A percentile compares a stretch with the other conserved stretches of the same genome.
phyloP scores from a whole-genome alignment of 805 yeast genomes.

The Wickerhamomyces queroliae region DNA sequence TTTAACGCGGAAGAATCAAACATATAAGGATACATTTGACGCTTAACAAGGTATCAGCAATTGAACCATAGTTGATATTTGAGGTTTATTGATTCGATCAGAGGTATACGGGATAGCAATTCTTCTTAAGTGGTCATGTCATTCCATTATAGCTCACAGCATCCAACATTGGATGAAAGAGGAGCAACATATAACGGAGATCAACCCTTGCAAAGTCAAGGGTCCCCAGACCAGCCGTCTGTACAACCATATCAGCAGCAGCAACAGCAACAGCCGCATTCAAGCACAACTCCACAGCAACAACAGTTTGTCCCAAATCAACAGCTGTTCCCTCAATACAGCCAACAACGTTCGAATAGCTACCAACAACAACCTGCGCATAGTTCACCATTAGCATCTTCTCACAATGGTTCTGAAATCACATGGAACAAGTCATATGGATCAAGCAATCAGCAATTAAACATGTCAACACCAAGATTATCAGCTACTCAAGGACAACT shows the following conservation, averaged over 20 bases:
- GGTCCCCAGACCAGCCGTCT: neutral
- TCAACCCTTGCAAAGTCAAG: neutral
- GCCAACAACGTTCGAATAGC: neutral
- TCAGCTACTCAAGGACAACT: neutral
- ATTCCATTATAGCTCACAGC: conserved; percentile 2
- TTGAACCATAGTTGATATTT: too few relatives aligned
- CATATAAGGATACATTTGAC: too few relatives aligned
- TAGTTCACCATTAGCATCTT: neutral
- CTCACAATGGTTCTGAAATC: conserved; percentile 7
- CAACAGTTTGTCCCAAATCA: conserved; percentile 1
- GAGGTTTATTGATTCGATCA: neutral
- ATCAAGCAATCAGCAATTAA: conserved; percentile 11
- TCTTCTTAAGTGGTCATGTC: conserved; percentile 1
- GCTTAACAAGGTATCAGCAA: too few relatives aligned
- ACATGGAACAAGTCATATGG: conserved; percentile 18
- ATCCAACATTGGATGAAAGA: conserved; percentile 3
- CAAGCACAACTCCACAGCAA: conserved; percentile 4
- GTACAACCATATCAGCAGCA: neutral
- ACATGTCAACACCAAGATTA: conserved; percentile 14
- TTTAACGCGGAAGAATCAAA: too few relatives aligned
- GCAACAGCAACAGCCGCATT: conserved; percentile 4
- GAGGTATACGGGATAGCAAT: neutral
- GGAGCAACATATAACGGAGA: neutral
- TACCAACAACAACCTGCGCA: conserved; percentile 1
- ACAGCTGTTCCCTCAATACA: too few relatives aligned